These are phyloP conservation scores for Chlorella sp. DNA, from an alignment of 139 green algal species.

Conservation along the genomic window DNA sequence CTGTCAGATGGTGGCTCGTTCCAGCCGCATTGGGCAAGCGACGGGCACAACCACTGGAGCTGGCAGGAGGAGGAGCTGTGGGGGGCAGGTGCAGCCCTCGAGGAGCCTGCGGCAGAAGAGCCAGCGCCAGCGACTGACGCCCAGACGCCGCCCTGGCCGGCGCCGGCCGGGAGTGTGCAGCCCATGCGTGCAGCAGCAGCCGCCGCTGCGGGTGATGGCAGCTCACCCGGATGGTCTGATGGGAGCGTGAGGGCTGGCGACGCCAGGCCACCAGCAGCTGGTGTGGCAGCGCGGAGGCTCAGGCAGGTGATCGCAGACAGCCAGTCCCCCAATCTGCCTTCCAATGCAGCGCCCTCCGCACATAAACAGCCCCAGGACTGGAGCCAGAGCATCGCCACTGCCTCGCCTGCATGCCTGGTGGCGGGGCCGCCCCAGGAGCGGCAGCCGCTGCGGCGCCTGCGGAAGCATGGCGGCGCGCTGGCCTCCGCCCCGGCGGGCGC, in stretches of 20 bases:
- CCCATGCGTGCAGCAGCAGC: no score
- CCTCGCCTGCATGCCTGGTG: constrained; percentile 5
- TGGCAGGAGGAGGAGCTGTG: background rate
- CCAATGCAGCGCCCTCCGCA: background rate
- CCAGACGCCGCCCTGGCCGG: no score
- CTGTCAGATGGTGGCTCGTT: no score
- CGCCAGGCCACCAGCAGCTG: background rate
- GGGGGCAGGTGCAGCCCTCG: no score
- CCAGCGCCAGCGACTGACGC: background rate
- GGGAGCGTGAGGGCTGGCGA: background rate
- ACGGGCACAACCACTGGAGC: background rate
- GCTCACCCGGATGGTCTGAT: background rate
- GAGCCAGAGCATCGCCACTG: no score
- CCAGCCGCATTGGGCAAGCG: background rate
- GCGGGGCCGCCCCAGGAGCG: background rate
- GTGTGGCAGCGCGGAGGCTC: background rate
- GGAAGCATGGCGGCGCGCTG: background rate
- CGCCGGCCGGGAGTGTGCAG: no score
- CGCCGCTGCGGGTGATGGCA: no score
- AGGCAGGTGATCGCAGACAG: background rate
- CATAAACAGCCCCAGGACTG: no score
- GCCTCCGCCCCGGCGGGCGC: background rate
- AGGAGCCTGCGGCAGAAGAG: no score
- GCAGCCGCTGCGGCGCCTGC: constrained; percentile 1
- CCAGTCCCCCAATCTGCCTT: background rate